phyloP scores from a whole-genome alignment of 768 basidiomycete genomes.

The Suillus clintonianus region DNA sequence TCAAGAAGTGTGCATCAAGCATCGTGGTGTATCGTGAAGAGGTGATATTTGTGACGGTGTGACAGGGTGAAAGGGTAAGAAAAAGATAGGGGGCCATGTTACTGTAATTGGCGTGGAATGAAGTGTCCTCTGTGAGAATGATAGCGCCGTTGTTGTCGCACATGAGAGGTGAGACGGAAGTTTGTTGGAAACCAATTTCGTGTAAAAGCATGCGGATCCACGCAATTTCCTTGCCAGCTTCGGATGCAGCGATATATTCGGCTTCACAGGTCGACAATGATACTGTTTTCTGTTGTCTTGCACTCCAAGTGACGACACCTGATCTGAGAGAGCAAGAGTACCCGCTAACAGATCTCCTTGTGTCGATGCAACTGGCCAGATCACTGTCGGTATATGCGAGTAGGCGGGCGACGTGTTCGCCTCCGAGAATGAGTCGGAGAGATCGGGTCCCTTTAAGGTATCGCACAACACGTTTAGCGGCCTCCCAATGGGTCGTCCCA shows the following conservation, averaged over 20 bases:
- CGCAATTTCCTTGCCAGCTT: constrained; percentile 35
- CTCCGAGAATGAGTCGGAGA: constrained; percentile 4
- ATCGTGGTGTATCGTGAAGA: too few relatives aligned
- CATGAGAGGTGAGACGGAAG: constrained; percentile 15
- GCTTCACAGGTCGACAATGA: constrained; percentile 44
- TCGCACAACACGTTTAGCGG: constrained; percentile 15
- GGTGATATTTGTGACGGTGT: too few relatives aligned
- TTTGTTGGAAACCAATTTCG: constrained; percentile 11
- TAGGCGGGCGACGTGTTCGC: constrained; percentile 8
- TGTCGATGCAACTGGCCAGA: constrained; percentile 28
- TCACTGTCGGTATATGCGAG: constrained; percentile 27
- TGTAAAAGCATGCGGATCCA: constrained; percentile 33
- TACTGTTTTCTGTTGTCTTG: constrained; percentile 39
- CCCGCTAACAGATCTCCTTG: constrained; percentile 19
- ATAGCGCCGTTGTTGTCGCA: constrained; percentile 43
- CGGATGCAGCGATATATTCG: constrained; percentile 41
- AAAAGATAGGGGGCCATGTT: too few relatives aligned
- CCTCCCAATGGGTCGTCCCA: constrained; percentile 10
- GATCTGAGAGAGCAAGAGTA: constrained; percentile 26
- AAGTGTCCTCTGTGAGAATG: constrained; percentile 33
- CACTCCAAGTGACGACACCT: constrained; percentile 30
- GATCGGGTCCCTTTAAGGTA: constrained; percentile 11
- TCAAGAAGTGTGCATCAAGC: too few relatives aligned
- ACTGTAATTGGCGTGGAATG: constrained; percentile 36
- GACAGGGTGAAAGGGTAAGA: too few relatives aligned